Conservation (phyloP, 768 basidiomycete genomes). For the Russula sp. region DNA sequence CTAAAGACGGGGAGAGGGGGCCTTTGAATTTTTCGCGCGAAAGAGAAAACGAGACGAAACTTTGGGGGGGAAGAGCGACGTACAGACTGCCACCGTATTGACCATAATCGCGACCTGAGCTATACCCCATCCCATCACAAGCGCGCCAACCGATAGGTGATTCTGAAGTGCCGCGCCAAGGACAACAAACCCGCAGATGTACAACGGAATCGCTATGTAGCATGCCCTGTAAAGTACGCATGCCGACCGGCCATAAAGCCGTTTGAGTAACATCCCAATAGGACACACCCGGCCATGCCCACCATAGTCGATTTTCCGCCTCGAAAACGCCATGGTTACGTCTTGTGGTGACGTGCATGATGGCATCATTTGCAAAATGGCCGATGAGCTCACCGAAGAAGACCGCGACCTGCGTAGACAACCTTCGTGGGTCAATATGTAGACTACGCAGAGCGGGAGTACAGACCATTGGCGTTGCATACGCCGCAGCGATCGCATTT, state of each 20-base stretch:
- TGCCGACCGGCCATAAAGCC: neutral
- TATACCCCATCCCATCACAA: conserved; percentile 65
- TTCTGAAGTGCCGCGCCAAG: conserved; percentile 51
- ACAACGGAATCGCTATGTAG: conserved; percentile 53
- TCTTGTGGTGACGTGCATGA: conserved; percentile 38
- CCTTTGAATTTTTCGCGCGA: conserved; percentile 22
- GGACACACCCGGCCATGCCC: conserved; percentile 10
- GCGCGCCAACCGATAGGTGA: conserved; percentile 42
- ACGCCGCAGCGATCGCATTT: conserved; percentile 44
- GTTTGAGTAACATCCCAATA: neutral
- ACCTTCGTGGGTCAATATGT: neutral
- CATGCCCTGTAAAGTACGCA: conserved; percentile 37
- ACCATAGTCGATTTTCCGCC: conserved; percentile 55
- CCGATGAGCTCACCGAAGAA: conserved; percentile 46
- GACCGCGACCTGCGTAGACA: conserved; percentile 34
- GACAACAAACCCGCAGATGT: conserved; percentile 52
- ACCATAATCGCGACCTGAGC: conserved; percentile 50
- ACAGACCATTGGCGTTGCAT: conserved; percentile 48
- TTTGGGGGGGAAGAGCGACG: conserved; percentile 24
- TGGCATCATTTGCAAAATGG: conserved; percentile 43
- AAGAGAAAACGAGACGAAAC: too few species aligned
- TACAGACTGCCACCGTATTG: conserved; percentile 55
- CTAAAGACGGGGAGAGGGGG: conserved; percentile 29
- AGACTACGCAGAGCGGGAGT: neutral
- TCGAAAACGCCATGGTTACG: conserved; percentile 45